Conservation (phyloP, 768 basidiomycete genomes). For the Pleurotus ostreatus region DNA sequence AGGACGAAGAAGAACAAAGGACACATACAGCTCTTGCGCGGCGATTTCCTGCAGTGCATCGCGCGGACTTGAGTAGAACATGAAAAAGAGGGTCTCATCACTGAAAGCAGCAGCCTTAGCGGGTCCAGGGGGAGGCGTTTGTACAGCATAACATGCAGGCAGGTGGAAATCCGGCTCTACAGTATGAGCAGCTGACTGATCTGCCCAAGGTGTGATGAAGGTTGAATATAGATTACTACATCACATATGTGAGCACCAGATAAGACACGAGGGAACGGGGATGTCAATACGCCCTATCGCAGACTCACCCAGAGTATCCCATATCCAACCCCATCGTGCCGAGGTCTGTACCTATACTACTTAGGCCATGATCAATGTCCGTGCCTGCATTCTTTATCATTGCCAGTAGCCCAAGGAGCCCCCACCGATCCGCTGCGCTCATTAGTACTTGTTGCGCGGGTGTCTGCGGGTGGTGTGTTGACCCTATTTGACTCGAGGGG, state of each 20-base stretch:
- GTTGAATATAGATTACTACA: constrained; percentile 81
- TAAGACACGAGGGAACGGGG: constrained; percentile 14
- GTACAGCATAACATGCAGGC: constrained; percentile 90
- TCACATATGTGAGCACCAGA: constrained; percentile 8
- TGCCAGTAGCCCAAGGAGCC: constrained; percentile 78
- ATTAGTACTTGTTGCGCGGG: constrained; percentile 92
- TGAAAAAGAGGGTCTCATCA: constrained; percentile 96
- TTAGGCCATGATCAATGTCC: constrained; percentile 78
- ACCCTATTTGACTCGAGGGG: constrained; percentile 17
- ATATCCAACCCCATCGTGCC: constrained; percentile 91
- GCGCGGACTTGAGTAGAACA: constrained; percentile 93
- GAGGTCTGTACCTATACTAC: constrained; percentile 86
- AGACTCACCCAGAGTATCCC: constrained; percentile 72
- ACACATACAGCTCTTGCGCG: constrained; percentile 87
- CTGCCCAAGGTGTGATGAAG: constrained; percentile 96
- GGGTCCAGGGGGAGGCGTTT: constrained; percentile 80
- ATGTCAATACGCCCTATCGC: constrained; percentile 1
- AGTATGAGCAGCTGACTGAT: constrained; percentile 77
- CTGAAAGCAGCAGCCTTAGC: constrained; percentile 80
- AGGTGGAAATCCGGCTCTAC: constrained; percentile 92
- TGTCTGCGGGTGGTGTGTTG: constrained; percentile 67
- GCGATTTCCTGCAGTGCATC: constrained; percentile 94
- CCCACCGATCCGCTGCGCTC: constrained; percentile 94
- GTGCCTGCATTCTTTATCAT: constrained; percentile 77
- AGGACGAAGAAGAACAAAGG: too few relatives aligned